Base-by-base conservation (phyloP, 805 yeast species). In the Debaryomyces hansenii region DNA sequence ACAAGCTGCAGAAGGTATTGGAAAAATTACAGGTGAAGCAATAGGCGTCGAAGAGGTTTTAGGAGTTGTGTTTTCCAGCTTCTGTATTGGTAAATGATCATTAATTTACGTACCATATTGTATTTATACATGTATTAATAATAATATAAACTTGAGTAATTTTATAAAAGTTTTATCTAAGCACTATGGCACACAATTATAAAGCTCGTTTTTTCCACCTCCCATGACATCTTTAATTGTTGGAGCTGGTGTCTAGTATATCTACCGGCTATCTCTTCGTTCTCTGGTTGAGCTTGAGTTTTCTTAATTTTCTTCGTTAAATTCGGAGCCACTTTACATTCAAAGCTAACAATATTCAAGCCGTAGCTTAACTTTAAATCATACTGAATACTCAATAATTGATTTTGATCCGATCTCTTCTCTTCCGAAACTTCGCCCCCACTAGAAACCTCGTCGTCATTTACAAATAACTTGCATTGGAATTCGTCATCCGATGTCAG, bases 21-120 rank as follows among this genome's bases (percentile, higher is more conserved):
- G 97, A 0, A 87, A 84, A 58, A 87, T 94, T 20, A 91, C 97
- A 0, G 99, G 98, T 1, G 87, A 87, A 34, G 79, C 89, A 0
- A 82, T 92, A 11, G 96, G 96, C 0, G 77, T 91, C 0, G 97
- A 94, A 55, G 98, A 94, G 59, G 83, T 94, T 0, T 70, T 94
- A 4, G 97, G 94, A 0, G 92, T 88, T 1, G 94, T 94, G 0
- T 94, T 94, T 60, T 84, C 96, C 2, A 86, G 83, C 50, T 94
- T 94, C 62, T 94, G 99, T 64, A 90, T 94, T 18, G 99, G 99
- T 0, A 92, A 92, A 64, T 92, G 69, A 53, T 31, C 20, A 24
- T 24, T 16, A 14, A 34, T 24, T 35, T 40, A 24, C 14, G 37
- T 14, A 45, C 31, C 37, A 35, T 34, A 45, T 41, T 37, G 20